Base-by-base conservation (phyloP, 169 alveolate species). In the Eimeria acervulina region DNA sequence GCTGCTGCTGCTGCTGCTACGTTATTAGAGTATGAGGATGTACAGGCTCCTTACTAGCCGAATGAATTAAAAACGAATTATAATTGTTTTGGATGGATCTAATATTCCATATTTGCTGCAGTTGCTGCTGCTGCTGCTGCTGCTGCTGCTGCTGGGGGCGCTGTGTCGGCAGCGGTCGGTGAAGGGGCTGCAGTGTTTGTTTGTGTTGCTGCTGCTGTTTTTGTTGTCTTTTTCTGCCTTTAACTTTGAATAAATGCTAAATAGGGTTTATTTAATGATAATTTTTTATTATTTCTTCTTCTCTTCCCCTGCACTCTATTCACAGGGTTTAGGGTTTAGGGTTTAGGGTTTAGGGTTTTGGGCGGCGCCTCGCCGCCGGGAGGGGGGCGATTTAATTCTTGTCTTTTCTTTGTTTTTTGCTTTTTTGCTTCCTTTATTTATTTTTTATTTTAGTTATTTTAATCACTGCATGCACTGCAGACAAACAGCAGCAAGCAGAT, bases 161-260 rank as follows among this genome's bases (percentile, higher is more conserved):
- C 28, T 1, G 72, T 81, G 90, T 81, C 90, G 90, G 90, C 90
- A 81, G 90, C 90, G 90, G 90, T 81, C 90, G 90, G 90, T 44
- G 38, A 19, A 70, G 23, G 40, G 55, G 61, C 59, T 40, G 47
- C 38, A 21, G 7, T 59, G n/a, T 19, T 17, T 59, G 21, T 59
- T 19, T 59, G n/a, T 59, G 21, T 59, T 12, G 21, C 17, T 59
- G 26, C 17, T 5, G 21, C 7, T 59, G 68, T 59, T 19, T 59
- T 59, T 59, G 28, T 59, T 59, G 28, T 59, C n/a, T 59, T 12
- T 59, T 59, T 59, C 21, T 59, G 68, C 42, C 44, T 21, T 68
- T 68, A 31, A 36, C 13, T 36, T 68, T 28, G 42, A 31, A 15
- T 36, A 28, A 31, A 68, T n/a, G 21, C 19, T 31, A 1, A 28